Base-by-base conservation (phyloP, 306 rosid species). In the Castanea crenata region DNA sequence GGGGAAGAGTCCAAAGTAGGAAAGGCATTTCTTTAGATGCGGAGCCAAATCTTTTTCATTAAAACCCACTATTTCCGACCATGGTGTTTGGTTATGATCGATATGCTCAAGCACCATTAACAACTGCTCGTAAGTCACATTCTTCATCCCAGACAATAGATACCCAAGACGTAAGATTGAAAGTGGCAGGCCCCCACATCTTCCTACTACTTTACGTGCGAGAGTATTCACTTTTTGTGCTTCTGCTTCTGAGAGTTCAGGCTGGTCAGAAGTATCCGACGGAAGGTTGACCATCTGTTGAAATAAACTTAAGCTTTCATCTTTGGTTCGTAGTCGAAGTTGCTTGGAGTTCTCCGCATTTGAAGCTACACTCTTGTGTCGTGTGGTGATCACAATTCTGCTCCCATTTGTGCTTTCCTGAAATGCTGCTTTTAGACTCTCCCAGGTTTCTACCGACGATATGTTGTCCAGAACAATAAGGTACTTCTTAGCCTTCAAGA, bases 391-490 rank as follows among this genome's bases (percentile, higher is more conserved):
- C 52, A 80, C 16, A 21, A 67, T 58, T 21, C 6, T 80, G 70
- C 46, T 74, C 51, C 74, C n/a, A 13, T 55, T 32, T 25, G 12
- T 20, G 16, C 10, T 18, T 0, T 41, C 49, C 12, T 44, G 19
- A 0, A 80, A 41, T 54, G 75, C 79, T 21, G 49, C 1, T 55
- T 54, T 44, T 1, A 80, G 62, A 55, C 1, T n/a, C 13, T 56
- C 35, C 62, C 54, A 27, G 18, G 56, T 0, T 41, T 41, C 51
- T 1, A 6, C 57, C 4, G 62, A 65, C 4, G 12, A 3, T 7
- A 74, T 59, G 9, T 56, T 20, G n/a, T 80, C 84, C 8, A 80
- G 46, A 31, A 80, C 80, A 15, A 80, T 0, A 58, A 80, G 76
- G 76, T 5, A 68, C 0, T 41, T 41, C 49, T 41, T 41, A 41